A percentile compares a stretch with the other conserved stretches of the same genome.
phyloP scores from a whole-genome alignment of 306 rosid species.

The Delonix regia region DNA sequence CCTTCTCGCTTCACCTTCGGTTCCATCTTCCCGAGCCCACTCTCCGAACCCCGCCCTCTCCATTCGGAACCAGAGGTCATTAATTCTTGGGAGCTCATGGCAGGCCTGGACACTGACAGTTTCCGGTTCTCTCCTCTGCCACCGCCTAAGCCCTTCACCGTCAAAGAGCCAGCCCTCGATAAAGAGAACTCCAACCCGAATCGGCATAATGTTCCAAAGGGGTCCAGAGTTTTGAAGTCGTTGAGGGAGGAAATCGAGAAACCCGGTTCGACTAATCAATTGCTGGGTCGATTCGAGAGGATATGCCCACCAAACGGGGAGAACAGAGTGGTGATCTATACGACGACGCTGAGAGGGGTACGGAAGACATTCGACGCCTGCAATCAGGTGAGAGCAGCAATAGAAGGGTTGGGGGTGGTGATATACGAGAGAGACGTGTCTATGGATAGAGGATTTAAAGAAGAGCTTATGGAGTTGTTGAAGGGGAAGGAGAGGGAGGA shows the following conservation, averaged over 20 bases:
- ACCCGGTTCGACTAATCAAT: neutral
- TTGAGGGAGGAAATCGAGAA: constrained; percentile 7
- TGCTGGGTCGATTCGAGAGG: constrained; percentile 49
- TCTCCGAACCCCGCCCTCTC: constrained; percentile 42
- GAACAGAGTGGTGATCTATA: constrained; percentile 70
- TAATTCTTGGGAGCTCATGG: constrained; percentile 97
- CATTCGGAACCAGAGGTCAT: constrained; percentile 65
- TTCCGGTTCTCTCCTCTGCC: constrained; percentile 73
- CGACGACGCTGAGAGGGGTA: constrained; percentile 83
- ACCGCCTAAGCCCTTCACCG: constrained; percentile 32
- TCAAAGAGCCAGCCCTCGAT: constrained; percentile 16
- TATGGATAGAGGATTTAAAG: constrained; percentile 76
- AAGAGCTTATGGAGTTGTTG: constrained; percentile 58
- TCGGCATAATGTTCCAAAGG: constrained; percentile 18
- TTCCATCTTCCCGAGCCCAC: constrained; percentile 44
- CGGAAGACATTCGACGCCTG: constrained; percentile 80
- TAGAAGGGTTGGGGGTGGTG: constrained; percentile 58
- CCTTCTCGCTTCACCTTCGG: constrained; percentile 57
- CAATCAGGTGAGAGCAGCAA: constrained; percentile 62
- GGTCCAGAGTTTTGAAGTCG: neutral
- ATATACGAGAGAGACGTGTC: constrained; percentile 86
- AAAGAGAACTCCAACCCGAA: constrained; percentile 58
- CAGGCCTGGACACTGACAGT: constrained; percentile 84
- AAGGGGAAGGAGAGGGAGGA: constrained; percentile 49
- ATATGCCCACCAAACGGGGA: constrained; percentile 79